Base-by-base conservation (phyloP, 176 grass and related monocot genomes). In the Musa schizocarpa region DNA sequence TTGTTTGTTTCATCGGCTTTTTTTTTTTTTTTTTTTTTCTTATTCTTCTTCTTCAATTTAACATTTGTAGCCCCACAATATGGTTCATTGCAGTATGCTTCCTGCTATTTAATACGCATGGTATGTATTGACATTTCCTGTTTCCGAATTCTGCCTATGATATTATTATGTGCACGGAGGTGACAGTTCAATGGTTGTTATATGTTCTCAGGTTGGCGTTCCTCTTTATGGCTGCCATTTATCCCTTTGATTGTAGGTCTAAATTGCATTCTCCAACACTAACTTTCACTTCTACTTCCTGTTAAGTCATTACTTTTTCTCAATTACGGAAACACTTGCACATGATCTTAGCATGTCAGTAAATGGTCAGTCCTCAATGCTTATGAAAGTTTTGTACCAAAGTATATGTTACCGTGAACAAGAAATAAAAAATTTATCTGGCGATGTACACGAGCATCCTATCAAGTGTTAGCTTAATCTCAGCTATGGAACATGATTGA, bases 91-190 rank as follows among this genome's bases (percentile, higher is more conserved):
- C 75, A 5, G 61, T 77, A 23, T 4, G 65, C 19, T 77, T 77
- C 57, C 59, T 77, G 21, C 75, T 77, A 53, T 66, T 53, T 21
- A 77, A 77, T 24, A 65, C 75, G 13, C 75, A 77, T 3, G 75
- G 75, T 77, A 65, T 65, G 75, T n/a, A 49, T 64, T 65, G 12
- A 23, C 11, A 52, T 51, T 76, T 50, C 2, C 4, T 14, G 11
- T 52, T 65, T 25, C 49, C 24, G 65, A 63, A 24, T 16, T 8
- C 26, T 59, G 12, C 26, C 34, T 3, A 43, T 43, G 34, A 43
- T 68, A 54, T 17, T 68, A 54, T 17, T 53, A 25, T 34, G 24
- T 11, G 12, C 0, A 14, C 1, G 6, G 74, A 52, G 19, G 5
- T 26, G n/a, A 77, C 20, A 13, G 52, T 65, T 50, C 8, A 13